Evolutionary conservation across 352 stramenopile species (phyloP), one percentile per base, ranked within the genome.

Genomic region (Bremia lactucae): DNA sequence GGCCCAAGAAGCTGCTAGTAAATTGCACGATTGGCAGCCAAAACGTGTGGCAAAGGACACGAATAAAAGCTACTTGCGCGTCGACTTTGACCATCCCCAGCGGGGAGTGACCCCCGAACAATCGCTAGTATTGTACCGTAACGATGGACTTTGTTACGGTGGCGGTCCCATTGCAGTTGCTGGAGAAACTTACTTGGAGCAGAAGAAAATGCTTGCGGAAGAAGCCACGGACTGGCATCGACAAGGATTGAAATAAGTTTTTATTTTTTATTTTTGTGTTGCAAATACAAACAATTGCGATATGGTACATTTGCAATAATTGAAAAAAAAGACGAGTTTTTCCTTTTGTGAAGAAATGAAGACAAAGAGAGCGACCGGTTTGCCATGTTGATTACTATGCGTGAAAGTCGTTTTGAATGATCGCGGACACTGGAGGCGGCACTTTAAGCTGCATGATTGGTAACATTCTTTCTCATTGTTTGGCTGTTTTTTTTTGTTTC

Each of bases 61-160:
- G 13, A 26, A 44, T 2, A 18, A 24, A 10, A 37, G 25, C 44
- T 86, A 72, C 31, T 52, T 92, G 4, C 68, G 66, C 13, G 62
- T 95, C 3, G 71, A 84, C 16, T 95, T 94, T 55, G 75, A 91
- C 23, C 36, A 68, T 16, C 78, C 82, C 3, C 79, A 95, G 50
- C 73, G 84, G 4, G 85, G 75, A 15, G 64, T 95, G 4, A 88
- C 85, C 7, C 77, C 77, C 11, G 73, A 87, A 25, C 85, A 96
- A 36, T 71, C 82, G 8, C 60, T 94, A 13, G 85, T 91, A n/a
- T 56, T 95, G 28, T 96, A 95, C 49, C 66, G 68, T 20, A 42
- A 46, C 2, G 84, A 96, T 29, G 74, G 80, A 6, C 46, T 88
- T 19, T 92, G 80, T 50, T 88, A 84, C 28, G 80, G 80, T 15